Evolutionary conservation across 805 yeast species (phyloP), one percentile per base, ranked within the genome.

Genomic region (Ogataea philodendri): DNA sequence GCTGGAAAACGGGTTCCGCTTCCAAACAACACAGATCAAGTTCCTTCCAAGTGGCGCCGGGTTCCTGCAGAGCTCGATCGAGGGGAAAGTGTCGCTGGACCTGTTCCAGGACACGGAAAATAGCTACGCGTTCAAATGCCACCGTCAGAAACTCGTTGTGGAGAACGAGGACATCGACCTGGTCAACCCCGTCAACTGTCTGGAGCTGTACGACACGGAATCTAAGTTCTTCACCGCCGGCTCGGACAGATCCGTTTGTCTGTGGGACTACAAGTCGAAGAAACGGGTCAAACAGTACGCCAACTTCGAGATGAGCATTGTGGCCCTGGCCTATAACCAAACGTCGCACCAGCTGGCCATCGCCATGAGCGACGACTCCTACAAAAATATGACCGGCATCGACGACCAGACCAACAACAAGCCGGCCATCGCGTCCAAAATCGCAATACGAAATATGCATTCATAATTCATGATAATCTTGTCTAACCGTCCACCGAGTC

Each of bases 41-140:
- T 66, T 78, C 26, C 69, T 78, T 48, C 83, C 84, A 0, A 60
- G 67, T 36, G 69, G 69, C 3, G 55, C 62, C 45, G 93, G 81
- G 6, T 80, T 74, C 53, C 85, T 81, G 0, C 70, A 79, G 24
- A 67, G 84, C 24, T 79, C 90, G 3, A 68, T 86, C 7, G 94
- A 85, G 49, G 95, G 95, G 0, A 64, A 93, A 17, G 87, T 82
- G 1, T 80, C 88, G 1, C 70, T 86, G 21, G 94, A 85, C 45
- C 80, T 70, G 49, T 77, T 80, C 60, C 65, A 38, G 11, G 30
- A 37, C 18, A 17, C 41, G n/a, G 43, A 42, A 22, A 32, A 39
- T 14, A 72, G 76, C 37, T 88, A 80, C 56, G 90, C 95, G 0
- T 87, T 87, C 66, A 78, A 86, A 51, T 81, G 95, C 42, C 96